Conservation (phyloP, 164 flowering plant species). For the Umbellularia californica region DNA sequence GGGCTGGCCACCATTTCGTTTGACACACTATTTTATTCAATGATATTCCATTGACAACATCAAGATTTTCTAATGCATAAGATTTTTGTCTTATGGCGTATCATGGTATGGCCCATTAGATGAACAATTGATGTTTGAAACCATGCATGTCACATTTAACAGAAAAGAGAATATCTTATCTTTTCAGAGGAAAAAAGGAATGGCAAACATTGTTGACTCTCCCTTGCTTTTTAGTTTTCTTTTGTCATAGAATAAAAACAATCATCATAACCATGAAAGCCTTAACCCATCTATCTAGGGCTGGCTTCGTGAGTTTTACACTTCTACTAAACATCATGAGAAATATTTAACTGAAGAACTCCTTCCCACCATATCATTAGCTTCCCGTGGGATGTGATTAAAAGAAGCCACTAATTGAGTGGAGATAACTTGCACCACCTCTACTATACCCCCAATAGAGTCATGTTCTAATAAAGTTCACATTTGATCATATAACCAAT, state of each 20-base stretch:
- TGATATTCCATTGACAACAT: not conserved
- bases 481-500: too few species aligned
- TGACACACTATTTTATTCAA: not conserved
- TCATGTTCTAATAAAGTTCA: too few species aligned
- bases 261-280: not conserved
- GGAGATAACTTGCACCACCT: too few species aligned
- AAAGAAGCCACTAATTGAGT: too few species aligned
- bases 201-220: not conserved
- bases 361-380: too few species aligned
- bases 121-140: not conserved
- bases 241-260: not conserved
- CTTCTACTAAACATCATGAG: too few species aligned
- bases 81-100: not conserved
- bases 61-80: not conserved
- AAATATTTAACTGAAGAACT: too few species aligned
- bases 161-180: not conserved
- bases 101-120: not conserved
- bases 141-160: too few species aligned
- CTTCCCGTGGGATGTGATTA: too few species aligned
- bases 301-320: too few species aligned
- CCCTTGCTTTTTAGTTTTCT: not conserved
- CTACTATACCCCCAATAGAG: too few species aligned
- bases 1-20: not conserved
- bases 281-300: not conserved
- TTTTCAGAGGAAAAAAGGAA: not conserved